Evolutionary conservation across 495 filamentous ascomycete genomes (phyloP).

Genomic region (Talaromyces borbonicus): DNA sequence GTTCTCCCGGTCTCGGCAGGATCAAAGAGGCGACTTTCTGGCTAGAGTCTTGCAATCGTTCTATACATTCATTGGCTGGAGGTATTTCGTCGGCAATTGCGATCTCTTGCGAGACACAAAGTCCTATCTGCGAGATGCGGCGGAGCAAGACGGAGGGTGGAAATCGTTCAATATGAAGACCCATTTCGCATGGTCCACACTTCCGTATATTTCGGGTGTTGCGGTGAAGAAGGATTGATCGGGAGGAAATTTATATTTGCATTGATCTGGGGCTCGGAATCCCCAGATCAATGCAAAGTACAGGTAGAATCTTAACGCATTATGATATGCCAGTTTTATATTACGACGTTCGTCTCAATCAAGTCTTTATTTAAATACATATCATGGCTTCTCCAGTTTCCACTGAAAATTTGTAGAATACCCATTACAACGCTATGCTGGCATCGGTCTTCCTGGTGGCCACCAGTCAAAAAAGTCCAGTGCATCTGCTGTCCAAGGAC

Average conservation of each 20-base stretch:
- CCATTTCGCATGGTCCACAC: conserved; percentile 34
- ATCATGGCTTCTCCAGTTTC: too few relatives aligned
- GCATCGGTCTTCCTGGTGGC: conserved; percentile 31
- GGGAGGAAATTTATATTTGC: not conserved
- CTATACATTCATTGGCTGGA: conserved; percentile 26
- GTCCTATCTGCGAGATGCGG: conserved; percentile 35
- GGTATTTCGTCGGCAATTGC: conserved; percentile 50
- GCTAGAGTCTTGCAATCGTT: conserved; percentile 34
- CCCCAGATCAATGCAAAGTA: too few relatives aligned
- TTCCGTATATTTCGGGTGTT: conserved; percentile 48
- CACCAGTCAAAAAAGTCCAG: conserved; percentile 51
- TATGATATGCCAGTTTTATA: too few relatives aligned
- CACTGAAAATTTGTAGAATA: too few relatives aligned
- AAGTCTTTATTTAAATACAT: too few relatives aligned
- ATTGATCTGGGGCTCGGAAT: not conserved
- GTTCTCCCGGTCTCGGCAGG: too few relatives aligned
- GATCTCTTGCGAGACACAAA: conserved; percentile 47
- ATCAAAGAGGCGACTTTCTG: conserved; percentile 39
- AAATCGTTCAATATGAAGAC: conserved; percentile 40
- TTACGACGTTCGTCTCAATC: too few relatives aligned
- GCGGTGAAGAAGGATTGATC: conserved; percentile 32
- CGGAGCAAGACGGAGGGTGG: conserved; percentile 42
- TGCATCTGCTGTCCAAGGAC: conserved; percentile 51
- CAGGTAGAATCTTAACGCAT: too few relatives aligned
- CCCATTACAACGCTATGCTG: conserved; percentile 8